Evolutionary conservation across 2,329 filamentous ascomycete genomes (phyloP), one percentile per base, ranked within the genome.

Genomic region (Paramyrothecium sp.): DNA sequence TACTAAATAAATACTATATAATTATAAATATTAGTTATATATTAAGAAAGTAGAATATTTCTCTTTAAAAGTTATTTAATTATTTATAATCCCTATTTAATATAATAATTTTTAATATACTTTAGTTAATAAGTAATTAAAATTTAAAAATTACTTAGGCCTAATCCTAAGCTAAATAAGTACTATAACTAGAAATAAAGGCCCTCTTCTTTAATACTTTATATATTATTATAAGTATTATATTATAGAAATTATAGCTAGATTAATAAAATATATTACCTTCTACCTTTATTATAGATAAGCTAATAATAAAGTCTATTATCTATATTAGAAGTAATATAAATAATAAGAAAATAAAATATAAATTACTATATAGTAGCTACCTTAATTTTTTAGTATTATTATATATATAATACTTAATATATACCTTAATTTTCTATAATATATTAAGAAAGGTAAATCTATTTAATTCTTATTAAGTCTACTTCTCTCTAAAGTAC

Each of bases 81-180:
- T 34, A 54, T 10, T 54, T 41, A 8, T 12, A 34, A 54, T 46
- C 44, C n/a, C 19, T 10, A 38, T 38, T 54, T 20, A 20, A 44
- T 4, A 44, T 54, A 34, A 11, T 21, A 53, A 41, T 13, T 41
- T 53, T 34, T n/a, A 26, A 53, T 53, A 53, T 53, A 34, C 44
- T 54, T 4, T 54, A 54, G 7, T 44, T 54, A 54, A 41, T 20
- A 41, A 54, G 19, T 44, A 19, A 20, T 54, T 44, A 54, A 16
- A 54, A 44, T 12, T 44, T 38, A 21, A 16, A 44, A 8, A 44
- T 21, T 8, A n/a, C n/a, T n/a, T n/a, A n/a, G n/a, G n/a, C n/a
- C n/a, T n/a, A n/a, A n/a, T n/a, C n/a, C n/a, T n/a, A n/a, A n/a
- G n/a, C n/a, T n/a, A n/a, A n/a, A n/a, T n/a, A n/a, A n/a, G n/a